phyloP scores from a whole-genome alignment of 106 monocot species.

The Platanthera guangdongensis region DNA sequence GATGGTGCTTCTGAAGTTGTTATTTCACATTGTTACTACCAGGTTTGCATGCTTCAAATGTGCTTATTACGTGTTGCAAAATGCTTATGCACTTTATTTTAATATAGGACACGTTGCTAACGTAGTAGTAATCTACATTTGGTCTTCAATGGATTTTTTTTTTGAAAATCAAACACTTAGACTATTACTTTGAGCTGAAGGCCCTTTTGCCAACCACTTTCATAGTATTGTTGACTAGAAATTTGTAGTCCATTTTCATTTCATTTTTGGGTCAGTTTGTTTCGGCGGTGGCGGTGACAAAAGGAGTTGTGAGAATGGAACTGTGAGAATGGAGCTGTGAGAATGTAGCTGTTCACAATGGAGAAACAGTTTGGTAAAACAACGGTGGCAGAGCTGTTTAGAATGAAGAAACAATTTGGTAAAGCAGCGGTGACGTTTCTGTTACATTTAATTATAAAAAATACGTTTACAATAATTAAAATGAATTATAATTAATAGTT shows the following conservation, averaged over 20 bases:
- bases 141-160: not conserved
- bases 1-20: conserved; percentile 24
- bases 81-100: not conserved
- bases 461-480: too few relatives aligned
- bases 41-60: conserved; percentile 44
- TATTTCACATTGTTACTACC: conserved; percentile 38
- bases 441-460: too few relatives aligned
- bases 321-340: not conserved
- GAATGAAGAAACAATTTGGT: too few relatives aligned
- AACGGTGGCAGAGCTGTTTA: too few relatives aligned
- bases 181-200: not conserved
- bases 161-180: not conserved
- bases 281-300: too few relatives aligned
- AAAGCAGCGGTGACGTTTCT: too few relatives aligned
- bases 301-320: not conserved
- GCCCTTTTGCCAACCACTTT: not conserved
- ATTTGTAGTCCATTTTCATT: not conserved
- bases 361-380: too few relatives aligned
- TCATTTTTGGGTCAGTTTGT: not conserved
- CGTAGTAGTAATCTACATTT: not conserved
- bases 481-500: too few relatives aligned
- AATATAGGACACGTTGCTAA: not conserved
- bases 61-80: not conserved
- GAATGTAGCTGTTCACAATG: not conserved
- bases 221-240: not conserved